Evolutionary conservation across 768 basidiomycete genomes (phyloP).

Genomic region (Cubamyces lactineus): DNA sequence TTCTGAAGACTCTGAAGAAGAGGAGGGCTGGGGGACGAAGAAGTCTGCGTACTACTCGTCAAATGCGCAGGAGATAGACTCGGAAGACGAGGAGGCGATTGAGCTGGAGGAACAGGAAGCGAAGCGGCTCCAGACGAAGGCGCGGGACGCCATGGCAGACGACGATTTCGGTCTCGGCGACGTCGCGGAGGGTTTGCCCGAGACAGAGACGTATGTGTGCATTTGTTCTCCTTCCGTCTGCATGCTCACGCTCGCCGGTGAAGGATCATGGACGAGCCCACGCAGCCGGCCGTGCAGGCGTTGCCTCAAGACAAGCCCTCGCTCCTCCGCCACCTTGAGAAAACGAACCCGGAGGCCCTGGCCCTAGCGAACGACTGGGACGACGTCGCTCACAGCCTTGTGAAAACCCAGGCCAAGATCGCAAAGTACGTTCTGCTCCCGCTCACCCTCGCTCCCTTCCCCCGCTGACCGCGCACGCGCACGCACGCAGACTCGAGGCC

Average conservation of each 20-base stretch:
- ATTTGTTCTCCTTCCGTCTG: not conserved
- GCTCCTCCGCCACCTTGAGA: constrained; percentile 70
- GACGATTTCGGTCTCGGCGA: constrained; percentile 87
- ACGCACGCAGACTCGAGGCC: constrained; percentile 50
- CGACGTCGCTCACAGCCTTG: constrained; percentile 59
- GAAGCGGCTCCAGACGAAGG: constrained; percentile 73
- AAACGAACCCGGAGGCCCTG: constrained; percentile 74
- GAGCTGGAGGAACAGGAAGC: constrained; percentile 90
- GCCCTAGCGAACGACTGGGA: constrained; percentile 87
- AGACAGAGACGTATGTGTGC: constrained; percentile 35
- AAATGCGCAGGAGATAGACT: constrained; percentile 78
- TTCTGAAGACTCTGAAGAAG: constrained; percentile 37
- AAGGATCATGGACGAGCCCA: constrained; percentile 42
- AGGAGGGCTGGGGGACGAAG: constrained; percentile 82
- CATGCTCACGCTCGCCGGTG: constrained; percentile 13
- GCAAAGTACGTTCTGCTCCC: constrained; percentile 46
- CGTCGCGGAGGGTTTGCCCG: constrained; percentile 42
- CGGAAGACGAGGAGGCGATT: constrained; percentile 87
- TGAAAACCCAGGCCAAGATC: constrained; percentile 56
- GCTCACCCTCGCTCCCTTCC: constrained; percentile 1
- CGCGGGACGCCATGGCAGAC: constrained; percentile 69
- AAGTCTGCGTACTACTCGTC: constrained; percentile 86
- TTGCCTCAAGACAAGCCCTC: constrained; percentile 60
- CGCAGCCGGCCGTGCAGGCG: constrained; percentile 37
- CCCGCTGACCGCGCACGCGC: constrained; percentile 39